Percentiles rank a stretch among this genome's conserved stretches.
Evolutionary conservation across 1,284 basidiomycete genomes (phyloP).

Genomic region (Cutaneotrichosporon sp.): DNA sequence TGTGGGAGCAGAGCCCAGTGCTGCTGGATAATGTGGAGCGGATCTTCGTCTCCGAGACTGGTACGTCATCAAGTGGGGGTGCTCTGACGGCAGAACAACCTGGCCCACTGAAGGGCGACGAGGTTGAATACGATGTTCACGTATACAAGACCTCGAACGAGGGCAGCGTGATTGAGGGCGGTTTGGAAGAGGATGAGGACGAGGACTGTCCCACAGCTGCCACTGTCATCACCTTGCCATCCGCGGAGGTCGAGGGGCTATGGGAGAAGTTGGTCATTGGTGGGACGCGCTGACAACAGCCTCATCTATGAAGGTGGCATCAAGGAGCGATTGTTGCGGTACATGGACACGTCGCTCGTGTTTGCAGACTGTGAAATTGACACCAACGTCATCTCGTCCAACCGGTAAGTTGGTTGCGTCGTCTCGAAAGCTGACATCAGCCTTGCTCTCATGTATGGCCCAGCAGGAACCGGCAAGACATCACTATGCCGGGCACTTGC

Average conservation of each 20-base stretch:
- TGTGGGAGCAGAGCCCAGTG: slow-evolving; percentile 59
- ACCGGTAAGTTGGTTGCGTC: slow-evolving; percentile 58
- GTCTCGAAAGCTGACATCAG: slow-evolving; percentile 35
- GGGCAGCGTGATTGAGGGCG: slow-evolving; percentile 65
- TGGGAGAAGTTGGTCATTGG: slow-evolving; percentile 61
- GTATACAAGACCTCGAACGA: slow-evolving; percentile 77
- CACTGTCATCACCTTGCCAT: slow-evolving; percentile 80
- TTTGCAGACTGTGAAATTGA: slow-evolving; percentile 87
- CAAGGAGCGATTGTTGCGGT: slow-evolving; percentile 83
- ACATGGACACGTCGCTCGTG: slow-evolving; percentile 88
- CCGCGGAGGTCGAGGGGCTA: slow-evolving; percentile 75
- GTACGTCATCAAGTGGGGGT: slow-evolving; percentile 43
- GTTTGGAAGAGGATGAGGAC: slow-evolving; percentile 60
- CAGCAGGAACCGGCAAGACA: slow-evolving; percentile 97
- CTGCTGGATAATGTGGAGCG: slow-evolving; percentile 72
- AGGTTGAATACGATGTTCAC: slow-evolving; percentile 62
- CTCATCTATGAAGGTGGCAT: slow-evolving; percentile 86
- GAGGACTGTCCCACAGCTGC: slow-evolving; percentile 80
- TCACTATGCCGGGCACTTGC: slow-evolving; percentile 90
- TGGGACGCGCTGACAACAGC: slow-evolving; percentile 52
- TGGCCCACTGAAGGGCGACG: neutral
- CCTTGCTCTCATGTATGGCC: slow-evolving; percentile 89
- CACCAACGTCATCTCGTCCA: slow-evolving; percentile 91
- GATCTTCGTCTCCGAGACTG: slow-evolving; percentile 68
- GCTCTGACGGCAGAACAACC: slow-evolving; percentile 8